Conservation (phyloP, 2,329 filamentous ascomycete genomes). For the Phaeosphaeriaceae sp. region DNA sequence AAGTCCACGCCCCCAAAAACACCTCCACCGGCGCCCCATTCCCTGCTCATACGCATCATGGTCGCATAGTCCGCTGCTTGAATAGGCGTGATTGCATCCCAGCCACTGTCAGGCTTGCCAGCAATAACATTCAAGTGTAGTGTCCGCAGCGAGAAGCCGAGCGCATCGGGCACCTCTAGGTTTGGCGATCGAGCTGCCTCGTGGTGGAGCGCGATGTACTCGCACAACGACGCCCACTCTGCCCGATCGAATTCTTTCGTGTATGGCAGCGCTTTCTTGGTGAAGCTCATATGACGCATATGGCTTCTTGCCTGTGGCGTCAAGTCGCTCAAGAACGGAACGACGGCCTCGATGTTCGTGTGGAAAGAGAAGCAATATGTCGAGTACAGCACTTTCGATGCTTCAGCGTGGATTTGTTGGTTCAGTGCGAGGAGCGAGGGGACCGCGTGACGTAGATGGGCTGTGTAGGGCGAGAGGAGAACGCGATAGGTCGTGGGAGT, state of each 20-base stretch:
- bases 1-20: slow-evolving; percentile 46
- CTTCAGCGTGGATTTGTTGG: slow-evolving; percentile 60
- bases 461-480: slow-evolving; percentile 53
- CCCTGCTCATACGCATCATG: slow-evolving; percentile 34
- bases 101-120: slow-evolving; percentile 57
- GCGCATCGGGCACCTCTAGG: background rate
- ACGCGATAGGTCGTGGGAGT: slow-evolving; percentile 64
- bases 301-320: slow-evolving; percentile 57
- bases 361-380: slow-evolving; percentile 66
- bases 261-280: slow-evolving; percentile 63
- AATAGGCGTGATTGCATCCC: slow-evolving; percentile 54
- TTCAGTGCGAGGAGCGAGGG: slow-evolving; percentile 36
- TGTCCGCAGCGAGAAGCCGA: slow-evolving; percentile 19
- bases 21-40: slow-evolving; percentile 27
- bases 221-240: slow-evolving; percentile 63
- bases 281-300: slow-evolving; percentile 60
- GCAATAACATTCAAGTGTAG: slow-evolving; percentile 61
- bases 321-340: slow-evolving; percentile 66
- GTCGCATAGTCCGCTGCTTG: slow-evolving; percentile 27
- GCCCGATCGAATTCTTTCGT: slow-evolving; percentile 62
- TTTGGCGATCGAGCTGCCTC: background rate
- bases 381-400: slow-evolving; percentile 63
- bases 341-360: slow-evolving; percentile 65
- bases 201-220: slow-evolving; percentile 36
- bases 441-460: slow-evolving; percentile 53